Base-by-base conservation (phyloP, 768 basidiomycete genomes). In the Trametes elegans region DNA sequence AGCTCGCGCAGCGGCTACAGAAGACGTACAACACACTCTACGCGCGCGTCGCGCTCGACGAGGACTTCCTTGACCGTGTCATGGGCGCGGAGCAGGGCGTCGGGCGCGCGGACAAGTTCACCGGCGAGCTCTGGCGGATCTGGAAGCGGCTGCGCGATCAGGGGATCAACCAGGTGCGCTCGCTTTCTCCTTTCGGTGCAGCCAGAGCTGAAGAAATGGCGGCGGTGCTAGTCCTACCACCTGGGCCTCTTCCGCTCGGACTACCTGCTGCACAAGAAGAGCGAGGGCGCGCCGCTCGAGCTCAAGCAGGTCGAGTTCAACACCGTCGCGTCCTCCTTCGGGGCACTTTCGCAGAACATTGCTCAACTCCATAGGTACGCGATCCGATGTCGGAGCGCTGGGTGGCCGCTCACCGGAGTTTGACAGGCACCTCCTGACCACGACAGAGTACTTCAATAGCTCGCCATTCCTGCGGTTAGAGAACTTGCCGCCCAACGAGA, bases 281-380 rank as follows among this genome's bases (percentile, higher is more conserved):
- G 62, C 0, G 56, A 61, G 4, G 65, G 65, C 27, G 67, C 72
- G 26, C 66, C 74, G 3, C 64, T 75, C 13, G 70, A 73, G 6
- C 70, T 99, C 59, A 96, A 94, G 68, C 96, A 99, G 71, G 96
- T 98, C 36, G 96, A 99, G 69, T 97, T 98, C 73, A 99, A 99
- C 67, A 97, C 96, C 8, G 95, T 98, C 59, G 92, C 94, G 2
- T 83, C 87, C 0, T 94, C 93, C 0, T 96, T 98, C 68, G 96
- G 93, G 0, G 66, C 85, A 1, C 75, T 98, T 13, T 90, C 90
- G 0, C 76, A 89, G 58, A 77, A 75, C 32, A 74, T 78, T 9
- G 77, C 87, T 3, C 80, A 82, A 21, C 68, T 98, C 66, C 96
- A 98, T 71, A 78, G 85, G 92, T 93, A 61, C 44, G 74, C 49